These are phyloP conservation scores for Aspergillus ochraceoroseus DNA, from an alignment of 2,329 filamentous ascomycete genomes.

Conservation along the genomic window DNA sequence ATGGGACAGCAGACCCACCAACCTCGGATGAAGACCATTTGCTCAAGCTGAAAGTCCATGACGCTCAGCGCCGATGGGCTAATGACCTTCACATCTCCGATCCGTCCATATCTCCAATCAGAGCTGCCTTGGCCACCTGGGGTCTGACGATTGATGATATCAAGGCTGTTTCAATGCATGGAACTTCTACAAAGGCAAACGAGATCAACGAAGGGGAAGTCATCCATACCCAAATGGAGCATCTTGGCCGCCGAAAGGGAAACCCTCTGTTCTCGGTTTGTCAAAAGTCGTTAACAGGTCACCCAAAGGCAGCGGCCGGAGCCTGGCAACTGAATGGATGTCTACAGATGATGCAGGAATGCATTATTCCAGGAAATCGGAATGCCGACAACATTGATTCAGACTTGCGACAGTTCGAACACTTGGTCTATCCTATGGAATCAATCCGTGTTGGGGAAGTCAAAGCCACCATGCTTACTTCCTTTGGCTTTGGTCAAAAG, in stretches of 20 bases:
- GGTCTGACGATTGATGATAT: conserved; percentile 93
- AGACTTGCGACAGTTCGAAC: conserved; percentile 27
- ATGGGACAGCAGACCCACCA: no score
- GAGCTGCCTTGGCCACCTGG: conserved; percentile 92
- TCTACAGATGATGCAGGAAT: conserved; percentile 85
- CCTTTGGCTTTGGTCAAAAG: conserved; percentile 47
- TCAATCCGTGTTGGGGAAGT: conserved; percentile 23
- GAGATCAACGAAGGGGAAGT: conserved; percentile 98
- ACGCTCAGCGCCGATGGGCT: conserved; percentile 79
- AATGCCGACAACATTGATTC: conserved; percentile 90
- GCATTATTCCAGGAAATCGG: conserved; percentile 87
- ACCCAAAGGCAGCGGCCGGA: conserved; percentile 95
- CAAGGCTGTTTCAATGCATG: conserved; percentile 91
- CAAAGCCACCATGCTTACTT: conserved; percentile 40
- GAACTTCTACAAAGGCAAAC: conserved; percentile 93
- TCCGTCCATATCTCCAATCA: conserved; percentile 80
- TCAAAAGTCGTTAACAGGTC: conserved; percentile 96
- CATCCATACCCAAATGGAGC: conserved; percentile 85
- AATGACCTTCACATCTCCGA: conserved; percentile 97
- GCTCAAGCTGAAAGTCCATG: conserved; percentile 62
- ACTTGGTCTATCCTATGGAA: conserved; percentile 33
- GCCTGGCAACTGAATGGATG: conserved; percentile 99
- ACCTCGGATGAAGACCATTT: no score
- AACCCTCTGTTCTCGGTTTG: conserved; percentile 86
- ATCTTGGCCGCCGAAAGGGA: conserved; percentile 88